Percentiles rank a stretch among this genome's conserved stretches.
Conservation (phyloP, 768 basidiomycete genomes). For the Tulasnella sp. region DNA sequence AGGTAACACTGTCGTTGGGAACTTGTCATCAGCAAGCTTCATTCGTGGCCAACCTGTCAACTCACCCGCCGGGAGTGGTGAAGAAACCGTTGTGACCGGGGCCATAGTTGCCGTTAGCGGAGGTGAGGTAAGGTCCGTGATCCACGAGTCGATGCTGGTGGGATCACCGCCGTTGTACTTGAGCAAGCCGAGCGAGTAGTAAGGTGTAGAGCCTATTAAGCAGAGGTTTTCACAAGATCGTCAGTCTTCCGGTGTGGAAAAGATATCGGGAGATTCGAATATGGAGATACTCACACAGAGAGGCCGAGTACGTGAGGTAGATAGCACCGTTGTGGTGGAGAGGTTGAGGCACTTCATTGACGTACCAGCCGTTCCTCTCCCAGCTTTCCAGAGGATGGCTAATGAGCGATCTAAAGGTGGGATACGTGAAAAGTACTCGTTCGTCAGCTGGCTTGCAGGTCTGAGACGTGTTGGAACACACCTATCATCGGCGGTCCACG, state of each 20-base stretch:
- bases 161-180: not conserved
- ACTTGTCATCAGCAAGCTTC: not conserved
- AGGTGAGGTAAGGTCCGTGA: not conserved
- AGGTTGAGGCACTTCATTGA: not conserved
- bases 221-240: not conserved
- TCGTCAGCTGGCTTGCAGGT: not conserved
- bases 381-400: not conserved
- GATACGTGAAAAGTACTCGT: not conserved
- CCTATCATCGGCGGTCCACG: not conserved
- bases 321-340: not conserved
- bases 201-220: not conserved
- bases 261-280: not conserved
- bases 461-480: not conserved
- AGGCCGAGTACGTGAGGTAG: not conserved
- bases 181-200: not conserved
- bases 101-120: conserved; percentile 1
- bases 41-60: not conserved
- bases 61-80: conserved; percentile 13
- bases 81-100: conserved; percentile 22
- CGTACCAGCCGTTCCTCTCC: not conserved
- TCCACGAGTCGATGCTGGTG: not conserved
- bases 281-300: not conserved
- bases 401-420: not conserved
- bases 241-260: not conserved
- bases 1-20: not conserved